These are phyloP conservation scores for Mycena venus DNA, from an alignment of 768 basidiomycete species.

Conservation along the genomic window DNA sequence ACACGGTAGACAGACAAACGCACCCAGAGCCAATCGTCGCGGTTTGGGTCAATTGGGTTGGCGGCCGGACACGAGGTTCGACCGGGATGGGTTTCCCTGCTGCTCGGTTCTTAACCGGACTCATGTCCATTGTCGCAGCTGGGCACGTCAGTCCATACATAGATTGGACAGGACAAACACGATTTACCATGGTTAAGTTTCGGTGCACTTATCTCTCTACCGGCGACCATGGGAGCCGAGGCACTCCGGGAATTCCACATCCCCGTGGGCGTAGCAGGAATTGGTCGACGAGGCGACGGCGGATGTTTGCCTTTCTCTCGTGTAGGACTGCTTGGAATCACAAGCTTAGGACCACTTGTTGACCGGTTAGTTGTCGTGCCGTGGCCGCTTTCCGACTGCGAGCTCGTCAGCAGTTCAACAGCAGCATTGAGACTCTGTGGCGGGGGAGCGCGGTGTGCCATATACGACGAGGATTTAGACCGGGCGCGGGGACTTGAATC, in stretches of 20 bases:
- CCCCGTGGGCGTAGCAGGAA: constrained; percentile 53
- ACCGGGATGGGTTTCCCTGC: constrained; percentile 75
- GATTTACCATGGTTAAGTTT: constrained; percentile 77
- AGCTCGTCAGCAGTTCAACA: constrained; percentile 69
- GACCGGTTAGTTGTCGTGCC: constrained; percentile 31
- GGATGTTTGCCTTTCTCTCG: constrained; percentile 44
- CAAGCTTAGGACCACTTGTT: constrained; percentile 38
- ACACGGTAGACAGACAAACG: constrained; percentile 39
- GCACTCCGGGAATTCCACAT: constrained; percentile 50
- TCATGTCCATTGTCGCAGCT: constrained; percentile 82
- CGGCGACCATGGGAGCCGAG: constrained; percentile 62
- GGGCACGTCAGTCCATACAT: constrained; percentile 27
- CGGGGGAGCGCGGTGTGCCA: constrained; percentile 66
- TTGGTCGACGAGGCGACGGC: constrained; percentile 60
- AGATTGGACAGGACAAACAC: constrained; percentile 13
- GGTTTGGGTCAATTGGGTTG: constrained; percentile 44
- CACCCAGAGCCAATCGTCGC: constrained; percentile 77
- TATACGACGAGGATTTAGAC: constrained; percentile 67
- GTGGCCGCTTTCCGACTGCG: constrained; percentile 58
- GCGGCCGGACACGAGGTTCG: constrained; percentile 49
- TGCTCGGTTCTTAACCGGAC: constrained; percentile 77
- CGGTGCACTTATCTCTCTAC: constrained; percentile 78
- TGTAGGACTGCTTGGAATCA: constrained; percentile 43
- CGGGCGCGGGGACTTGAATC: constrained; percentile 61
- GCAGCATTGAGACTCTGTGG: constrained; percentile 83